phyloP scores from a whole-genome alignment of 2,329 filamentous ascomycete genomes.

The Penicillium sp. region DNA sequence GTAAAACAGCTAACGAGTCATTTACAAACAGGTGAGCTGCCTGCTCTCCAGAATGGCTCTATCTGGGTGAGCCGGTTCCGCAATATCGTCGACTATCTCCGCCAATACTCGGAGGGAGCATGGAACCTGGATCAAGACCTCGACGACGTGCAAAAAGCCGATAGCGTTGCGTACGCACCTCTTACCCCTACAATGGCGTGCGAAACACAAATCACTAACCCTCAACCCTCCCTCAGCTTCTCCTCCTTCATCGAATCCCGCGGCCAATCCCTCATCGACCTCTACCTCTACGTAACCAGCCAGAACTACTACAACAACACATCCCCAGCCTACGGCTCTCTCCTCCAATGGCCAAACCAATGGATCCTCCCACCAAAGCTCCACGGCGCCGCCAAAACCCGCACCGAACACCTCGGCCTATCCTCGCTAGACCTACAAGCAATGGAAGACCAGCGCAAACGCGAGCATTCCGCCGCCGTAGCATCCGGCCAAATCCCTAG shows the following conservation, averaged over 20 bases:
- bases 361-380: constrained; percentile 72
- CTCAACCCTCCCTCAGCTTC: constrained; percentile 25
- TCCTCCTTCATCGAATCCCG: constrained; percentile 64
- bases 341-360: constrained; percentile 78
- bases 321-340: constrained; percentile 66
- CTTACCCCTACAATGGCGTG: background rate
- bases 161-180: constrained; percentile 41
- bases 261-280: constrained; percentile 69
- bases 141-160: constrained; percentile 38
- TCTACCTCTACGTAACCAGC: constrained; percentile 81
- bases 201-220: background rate
- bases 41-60: constrained; percentile 48
- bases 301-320: constrained; percentile 74
- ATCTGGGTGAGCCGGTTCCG: constrained; percentile 47
- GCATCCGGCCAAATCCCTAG: constrained; percentile 35
- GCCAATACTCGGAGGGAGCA: constrained; percentile 39
- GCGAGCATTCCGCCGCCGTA: constrained; percentile 34
- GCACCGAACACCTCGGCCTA: constrained; percentile 62
- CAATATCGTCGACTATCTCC: constrained; percentile 47
- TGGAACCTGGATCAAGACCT: constrained; percentile 44
- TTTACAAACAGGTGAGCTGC: constrained; percentile 44
- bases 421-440: constrained; percentile 57
- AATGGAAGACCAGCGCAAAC: constrained; percentile 34
- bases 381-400: constrained; percentile 59
- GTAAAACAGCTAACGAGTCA: background rate